phyloP scores from a whole-genome alignment of 768 basidiomycete species.

The Tulasnella sp. region DNA sequence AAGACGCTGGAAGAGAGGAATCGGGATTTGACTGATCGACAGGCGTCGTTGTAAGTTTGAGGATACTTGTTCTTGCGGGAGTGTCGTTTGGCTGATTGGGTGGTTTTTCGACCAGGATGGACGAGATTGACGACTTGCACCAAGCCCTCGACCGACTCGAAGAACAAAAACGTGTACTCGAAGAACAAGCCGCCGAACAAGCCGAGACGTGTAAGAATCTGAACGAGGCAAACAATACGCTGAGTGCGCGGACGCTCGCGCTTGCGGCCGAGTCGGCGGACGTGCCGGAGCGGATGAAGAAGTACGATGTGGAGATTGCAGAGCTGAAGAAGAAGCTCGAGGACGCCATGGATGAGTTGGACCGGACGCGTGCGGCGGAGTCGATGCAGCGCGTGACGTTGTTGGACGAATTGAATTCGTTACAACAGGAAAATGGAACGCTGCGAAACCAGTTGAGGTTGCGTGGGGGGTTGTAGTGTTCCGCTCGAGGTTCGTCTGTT shows the following conservation, averaged over 20 bases:
- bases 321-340: slow-evolving; percentile 50
- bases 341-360: slow-evolving; percentile 54
- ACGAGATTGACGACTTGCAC: slow-evolving; percentile 51
- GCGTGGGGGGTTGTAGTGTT: too few relatives aligned
- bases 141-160: slow-evolving; percentile 46
- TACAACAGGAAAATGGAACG: slow-evolving; percentile 65
- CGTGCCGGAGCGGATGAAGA: slow-evolving; percentile 35
- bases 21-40: slow-evolving; percentile 36
- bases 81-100: slow-evolving; percentile 3
- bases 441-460: slow-evolving; percentile 51
- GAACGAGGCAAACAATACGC: slow-evolving; percentile 61
- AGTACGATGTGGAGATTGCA: slow-evolving; percentile 50
- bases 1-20: slow-evolving; percentile 67
- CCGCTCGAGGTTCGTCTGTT: too few relatives aligned
- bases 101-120: slow-evolving; percentile 36
- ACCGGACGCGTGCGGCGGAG: slow-evolving; percentile 54
- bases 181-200: slow-evolving; percentile 54
- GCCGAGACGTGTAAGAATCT: slow-evolving; percentile 62
- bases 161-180: slow-evolving; percentile 56
- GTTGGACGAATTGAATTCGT: slow-evolving; percentile 75
- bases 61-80: not conserved
- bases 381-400: slow-evolving; percentile 72
- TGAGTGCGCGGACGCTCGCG: slow-evolving; percentile 58
- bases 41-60: slow-evolving; percentile 43
- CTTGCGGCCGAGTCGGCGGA: slow-evolving; percentile 57